These are phyloP conservation scores for Debaryomyces coudertii DNA, from an alignment of 1,139 yeast species.

Conservation along the genomic window DNA sequence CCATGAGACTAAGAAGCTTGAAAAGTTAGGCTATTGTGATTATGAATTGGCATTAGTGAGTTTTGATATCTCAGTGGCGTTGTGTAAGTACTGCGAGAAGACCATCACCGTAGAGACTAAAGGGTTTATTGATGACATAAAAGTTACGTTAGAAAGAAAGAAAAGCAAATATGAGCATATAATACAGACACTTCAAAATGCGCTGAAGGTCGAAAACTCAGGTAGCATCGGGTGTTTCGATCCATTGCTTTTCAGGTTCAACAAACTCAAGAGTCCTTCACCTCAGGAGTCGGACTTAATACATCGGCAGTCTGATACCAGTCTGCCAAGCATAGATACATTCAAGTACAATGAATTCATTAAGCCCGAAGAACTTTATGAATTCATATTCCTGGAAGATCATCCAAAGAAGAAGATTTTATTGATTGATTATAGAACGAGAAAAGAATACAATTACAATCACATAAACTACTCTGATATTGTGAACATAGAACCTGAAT, in stretches of 20 bases:
- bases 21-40: conserved; percentile 40
- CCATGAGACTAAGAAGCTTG: conserved; percentile 32
- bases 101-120: conserved; percentile 18
- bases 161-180: conserved; percentile 14
- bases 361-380: conserved; percentile 28
- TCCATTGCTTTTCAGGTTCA: conserved; percentile 27
- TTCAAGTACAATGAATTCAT: conserved; percentile 29
- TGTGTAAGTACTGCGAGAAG: conserved; percentile 20
- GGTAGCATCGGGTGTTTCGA: conserved; percentile 16
- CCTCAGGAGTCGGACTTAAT: background rate
- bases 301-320: background rate
- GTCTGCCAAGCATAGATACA: conserved; percentile 10
- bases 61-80: conserved; percentile 21
- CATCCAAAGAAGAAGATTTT: conserved; percentile 33
- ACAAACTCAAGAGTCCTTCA: conserved; percentile 15
- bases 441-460: conserved; percentile 56
- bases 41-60: conserved; percentile 40
- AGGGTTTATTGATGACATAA: conserved; percentile 26
- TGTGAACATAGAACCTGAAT: conserved; percentile 73
- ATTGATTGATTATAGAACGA: conserved; percentile 67
- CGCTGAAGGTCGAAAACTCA: background rate
- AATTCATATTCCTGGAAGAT: conserved; percentile 16
- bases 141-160: conserved; percentile 27
- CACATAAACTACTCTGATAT: conserved; percentile 61
- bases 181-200: background rate